Base-by-base conservation (phyloP, 164 flowering plant species). In the Houttuynia cordata region DNA sequence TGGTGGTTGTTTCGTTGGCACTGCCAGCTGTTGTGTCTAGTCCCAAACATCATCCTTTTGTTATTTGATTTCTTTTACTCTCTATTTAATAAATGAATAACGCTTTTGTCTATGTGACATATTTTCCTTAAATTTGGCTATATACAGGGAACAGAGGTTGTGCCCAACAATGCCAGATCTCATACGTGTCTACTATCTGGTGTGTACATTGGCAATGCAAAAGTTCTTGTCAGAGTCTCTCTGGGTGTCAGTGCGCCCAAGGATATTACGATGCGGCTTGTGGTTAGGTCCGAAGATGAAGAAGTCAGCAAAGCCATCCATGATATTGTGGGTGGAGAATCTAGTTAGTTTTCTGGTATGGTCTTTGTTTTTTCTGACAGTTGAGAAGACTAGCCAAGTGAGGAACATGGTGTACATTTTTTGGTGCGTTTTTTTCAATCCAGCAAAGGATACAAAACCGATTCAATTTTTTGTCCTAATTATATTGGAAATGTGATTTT, bases 251-350 rank as follows among this genome's bases (percentile, higher is more conserved):
- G 82, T 58, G 81, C 81, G 40, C 78, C 83, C 22, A 88, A 80
- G 73, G 95, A 90, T 58, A 86, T 93, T 21, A 96, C 96, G 7
- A 93, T 93, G 99, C 91, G 91, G 76, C 76, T 93, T 47, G 81
- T 87, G 1, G 99, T 93, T 42, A 78, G 97, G 79, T 90, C 99
- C 1, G 97, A 93, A 56, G 87, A 86, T 71, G 86, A 70, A 64
- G 63, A 69, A 22, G 90, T 90, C 54, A 83, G 99, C 60, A 94
- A 82, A 51, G 83, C 87, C 60, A 88, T 93, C 60, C 99, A 93
- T 58, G 97, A 90, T 66, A 85, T 90, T 6, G 86, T 93, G 39
- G 87, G 89, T 41, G 81, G 89, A 69, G 25, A 37, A 57, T 37
- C 40, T 57, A 37, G 59, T 25, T 30, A 10, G 14, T n/a, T 24